Evolutionary conservation across 177 flowering plant species (phyloP).

Genomic region (Vitis hybrid): DNA sequence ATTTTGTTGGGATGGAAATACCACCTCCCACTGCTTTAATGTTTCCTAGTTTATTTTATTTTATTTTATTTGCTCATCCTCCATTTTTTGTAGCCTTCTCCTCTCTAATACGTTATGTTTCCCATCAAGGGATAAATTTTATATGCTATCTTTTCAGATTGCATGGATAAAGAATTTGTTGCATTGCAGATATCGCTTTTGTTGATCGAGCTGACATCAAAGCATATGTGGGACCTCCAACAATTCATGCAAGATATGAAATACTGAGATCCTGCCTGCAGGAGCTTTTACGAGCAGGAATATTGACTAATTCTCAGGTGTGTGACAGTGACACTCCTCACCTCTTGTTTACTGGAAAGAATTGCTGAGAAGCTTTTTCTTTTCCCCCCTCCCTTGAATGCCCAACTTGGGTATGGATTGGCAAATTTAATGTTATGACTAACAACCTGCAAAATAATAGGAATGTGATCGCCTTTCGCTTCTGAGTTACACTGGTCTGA

Average conservation of each 20-base stretch:
- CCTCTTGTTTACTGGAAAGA: too few species aligned
- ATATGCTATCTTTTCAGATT: background rate
- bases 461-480: constrained; percentile 32
- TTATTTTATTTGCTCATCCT: background rate
- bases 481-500: constrained; percentile 55
- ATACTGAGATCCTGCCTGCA: constrained; percentile 82
- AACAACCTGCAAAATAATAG: constrained; percentile 27
- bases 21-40: background rate
- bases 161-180: constrained; percentile 17
- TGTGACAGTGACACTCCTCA: background rate
- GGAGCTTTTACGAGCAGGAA: constrained; percentile 75
- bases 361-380: too few species aligned
- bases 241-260: constrained; percentile 94
- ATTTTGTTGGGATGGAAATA: background rate
- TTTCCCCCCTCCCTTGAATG: background rate
- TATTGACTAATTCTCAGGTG: constrained; percentile 56
- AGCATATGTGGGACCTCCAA: constrained; percentile 98
- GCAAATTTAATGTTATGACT: background rate
- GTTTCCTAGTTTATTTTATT: background rate
- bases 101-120: background rate
- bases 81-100: background rate
- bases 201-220: constrained; percentile 99
- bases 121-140: background rate
- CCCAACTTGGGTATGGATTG: background rate
- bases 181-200: constrained; percentile 89